Conservation (phyloP, 225 moss, liverwort and hornwort genomes). For the Polytrichum commune region DNA sequence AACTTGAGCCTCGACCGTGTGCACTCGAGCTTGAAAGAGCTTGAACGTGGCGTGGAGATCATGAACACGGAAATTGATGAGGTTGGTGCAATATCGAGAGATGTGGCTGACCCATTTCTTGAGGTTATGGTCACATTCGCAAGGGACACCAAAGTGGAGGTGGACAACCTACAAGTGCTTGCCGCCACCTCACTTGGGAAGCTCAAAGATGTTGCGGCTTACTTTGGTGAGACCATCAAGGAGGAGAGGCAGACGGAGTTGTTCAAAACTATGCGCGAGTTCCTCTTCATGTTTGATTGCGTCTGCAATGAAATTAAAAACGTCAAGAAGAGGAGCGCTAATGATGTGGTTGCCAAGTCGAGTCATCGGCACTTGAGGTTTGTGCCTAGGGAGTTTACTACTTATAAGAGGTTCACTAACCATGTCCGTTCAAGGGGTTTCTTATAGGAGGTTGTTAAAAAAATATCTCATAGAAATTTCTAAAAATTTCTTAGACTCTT, state of each 20-base stretch:
- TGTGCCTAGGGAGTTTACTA: too few species aligned
- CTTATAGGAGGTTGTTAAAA: too few species aligned
- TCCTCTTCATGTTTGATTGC: constrained; percentile 90
- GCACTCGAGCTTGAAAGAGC: constrained; percentile 56
- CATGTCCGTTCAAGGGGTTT: too few species aligned
- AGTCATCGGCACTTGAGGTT: too few species aligned
- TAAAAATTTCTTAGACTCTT: too few species aligned
- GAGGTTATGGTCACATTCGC: constrained; percentile 55
- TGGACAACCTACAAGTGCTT: constrained; percentile 26
- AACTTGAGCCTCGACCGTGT: constrained; percentile 78
- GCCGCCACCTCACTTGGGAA: constrained; percentile 40
- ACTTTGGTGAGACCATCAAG: constrained; percentile 74
- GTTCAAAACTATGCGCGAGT: constrained; percentile 80
- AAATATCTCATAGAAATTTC: too few species aligned
- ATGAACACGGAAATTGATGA: constrained; percentile 45
- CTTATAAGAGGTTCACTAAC: too few species aligned
- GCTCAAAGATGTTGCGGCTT: constrained; percentile 58
- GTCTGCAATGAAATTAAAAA: constrained; percentile 60
- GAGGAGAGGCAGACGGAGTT: constrained; percentile 58
- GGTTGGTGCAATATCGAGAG: not conserved
- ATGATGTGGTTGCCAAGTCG: constrained; percentile 7
- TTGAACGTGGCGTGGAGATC: constrained; percentile 57
- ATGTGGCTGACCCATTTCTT: constrained; percentile 24
- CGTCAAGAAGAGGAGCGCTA: constrained; percentile 25
- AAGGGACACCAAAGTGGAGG: constrained; percentile 32